Base-by-base conservation (phyloP, 2,329 filamentous ascomycete species). In the Aspergillus candidus region DNA sequence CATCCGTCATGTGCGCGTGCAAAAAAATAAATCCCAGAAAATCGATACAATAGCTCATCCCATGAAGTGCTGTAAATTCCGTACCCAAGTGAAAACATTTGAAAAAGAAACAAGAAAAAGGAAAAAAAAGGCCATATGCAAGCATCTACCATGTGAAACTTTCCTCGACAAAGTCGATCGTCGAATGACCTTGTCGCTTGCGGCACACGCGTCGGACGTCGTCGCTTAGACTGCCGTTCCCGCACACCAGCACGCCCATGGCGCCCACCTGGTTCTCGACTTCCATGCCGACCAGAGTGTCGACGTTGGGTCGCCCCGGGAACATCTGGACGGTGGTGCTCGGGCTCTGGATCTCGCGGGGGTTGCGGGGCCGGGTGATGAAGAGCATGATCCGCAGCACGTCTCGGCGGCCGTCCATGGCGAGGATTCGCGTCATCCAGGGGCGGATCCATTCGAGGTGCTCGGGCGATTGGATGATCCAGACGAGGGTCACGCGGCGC, bases 381-480 rank as follows among this genome's bases (percentile, higher is more conserved):
- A 94, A 97, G 38, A 97, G 79, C 56, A 91, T 81, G 57, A 97
- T 86, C 55, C 82, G 84, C 35, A 98, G 77, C 27, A 95, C 76
- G 39, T 95, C 88, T 46, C 86, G 81, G 42, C 90, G 83, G 55
- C 82, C 79, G 11, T 88, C 85, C 76, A 96, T 84, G 44, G 78
- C 77, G 29, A 97, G 75, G 42, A 97, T 83, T 53, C 74, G 73
- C 12, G 79, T 83, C 80, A 84, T 84, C 84, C 87, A 97, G 4
- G 88, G 87, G 6, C 88, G 81, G 47, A 94, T 86, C 91, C 93
- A 97, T 65, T 95, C 88, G 6, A 97, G 78, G 44, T 91, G 83
- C 59, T 95, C 85, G 32, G 86, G 84, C 43, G 89, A 88, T 49
- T 93, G 88, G 52, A 97, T 86, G 59, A 95, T 84, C 93, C 93